Conservation (phyloP, 2,329 filamentous ascomycete genomes). For the Periconia sp. region DNA sequence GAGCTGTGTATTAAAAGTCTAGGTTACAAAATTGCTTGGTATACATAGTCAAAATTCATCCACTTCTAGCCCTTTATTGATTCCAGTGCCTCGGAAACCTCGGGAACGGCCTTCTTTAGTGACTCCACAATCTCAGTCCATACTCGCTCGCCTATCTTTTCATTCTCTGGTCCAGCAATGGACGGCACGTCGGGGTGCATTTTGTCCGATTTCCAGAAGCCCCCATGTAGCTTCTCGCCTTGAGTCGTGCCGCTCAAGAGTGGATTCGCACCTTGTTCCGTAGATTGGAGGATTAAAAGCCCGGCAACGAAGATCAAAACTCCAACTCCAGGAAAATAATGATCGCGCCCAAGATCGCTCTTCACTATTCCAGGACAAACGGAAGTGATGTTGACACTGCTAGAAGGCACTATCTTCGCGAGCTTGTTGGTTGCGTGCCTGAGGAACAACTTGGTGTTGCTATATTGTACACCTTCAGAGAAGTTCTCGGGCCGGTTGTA, state of each 20-base stretch:
- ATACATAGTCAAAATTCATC: not conserved
- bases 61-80: not conserved
- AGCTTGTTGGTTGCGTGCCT: conserved; percentile 40
- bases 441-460: conserved; percentile 42
- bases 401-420: conserved; percentile 30
- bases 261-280: conserved; percentile 36
- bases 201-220: conserved; percentile 44
- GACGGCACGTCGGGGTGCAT: conserved; percentile 36
- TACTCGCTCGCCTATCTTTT: conserved; percentile 32
- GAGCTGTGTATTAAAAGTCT: no score
- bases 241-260: conserved; percentile 42
- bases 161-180: conserved; percentile 39
- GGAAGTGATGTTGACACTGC: conserved; percentile 44
- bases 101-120: conserved; percentile 37
- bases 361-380: conserved; percentile 41
- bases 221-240: conserved; percentile 40
- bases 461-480: conserved; percentile 32
- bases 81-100: conserved; percentile 14
- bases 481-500: conserved; percentile 40
- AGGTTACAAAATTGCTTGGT: not conserved
- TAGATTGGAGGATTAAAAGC: conserved; percentile 26
- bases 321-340: conserved; percentile 28
- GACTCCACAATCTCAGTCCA: conserved; percentile 43
- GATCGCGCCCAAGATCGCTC: conserved; percentile 39
- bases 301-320: conserved; percentile 23